Base-by-base conservation (phyloP, 139 green algal genomes). In the Chlorella vulgaris region DNA sequence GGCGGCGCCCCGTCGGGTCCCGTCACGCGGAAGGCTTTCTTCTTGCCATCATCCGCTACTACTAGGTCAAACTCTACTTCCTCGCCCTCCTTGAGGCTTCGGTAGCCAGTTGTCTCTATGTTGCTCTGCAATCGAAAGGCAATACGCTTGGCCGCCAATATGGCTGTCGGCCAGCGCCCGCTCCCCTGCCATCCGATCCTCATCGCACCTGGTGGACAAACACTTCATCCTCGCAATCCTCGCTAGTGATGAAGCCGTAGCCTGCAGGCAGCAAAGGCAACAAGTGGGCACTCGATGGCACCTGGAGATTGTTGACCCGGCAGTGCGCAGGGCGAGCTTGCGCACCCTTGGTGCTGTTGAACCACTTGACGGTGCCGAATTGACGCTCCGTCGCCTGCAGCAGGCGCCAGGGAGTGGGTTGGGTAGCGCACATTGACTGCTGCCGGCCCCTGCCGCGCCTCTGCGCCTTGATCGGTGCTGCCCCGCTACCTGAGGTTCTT, bases 121-220 rank as follows among this genome's bases (percentile, higher is more conserved):
- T 93, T 98, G 53, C 88, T 97, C 94, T 98, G 91, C 80, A 84
- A 26, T 13, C 13, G n/a, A n/a, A n/a, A n/a, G n/a, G n/a, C n/a
- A n/a, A n/a, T n/a, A n/a, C n/a, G n/a, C n/a, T n/a, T n/a, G n/a
- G n/a, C n/a, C n/a, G n/a, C n/a, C n/a, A n/a, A n/a, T n/a, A n/a
- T n/a, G n/a, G n/a, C n/a, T n/a, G n/a, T n/a, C n/a, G n/a, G n/a
- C n/a, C n/a, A n/a, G n/a, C n/a, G n/a, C n/a, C n/a, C n/a, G n/a
- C n/a, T n/a, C n/a, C n/a, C n/a, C n/a, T n/a, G n/a, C n/a, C n/a
- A n/a, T n/a, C n/a, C n/a, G n/a, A 26, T 24, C 24, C 33, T 73
- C 15, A 8, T 26, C 77, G 13, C 74, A 97, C 94, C 92, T 98
- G 96, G 81, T 99, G 96, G 15, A 98, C 96, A 61, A 99, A 99